phyloP scores from a whole-genome alignment of 177 flowering plant species.

The Vitis hybrid region DNA sequence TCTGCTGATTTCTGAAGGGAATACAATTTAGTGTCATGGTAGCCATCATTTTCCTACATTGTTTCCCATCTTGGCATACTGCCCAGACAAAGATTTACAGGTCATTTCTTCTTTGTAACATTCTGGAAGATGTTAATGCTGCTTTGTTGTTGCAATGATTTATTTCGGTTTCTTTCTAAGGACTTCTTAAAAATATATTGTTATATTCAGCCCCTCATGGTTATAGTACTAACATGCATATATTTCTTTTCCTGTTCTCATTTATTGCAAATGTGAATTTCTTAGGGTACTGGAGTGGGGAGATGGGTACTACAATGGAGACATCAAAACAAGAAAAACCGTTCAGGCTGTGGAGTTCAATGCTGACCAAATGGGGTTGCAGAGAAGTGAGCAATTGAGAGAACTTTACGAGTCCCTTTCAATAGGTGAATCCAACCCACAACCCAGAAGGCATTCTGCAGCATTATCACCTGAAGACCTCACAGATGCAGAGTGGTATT shows the following conservation, averaged over 20 bases:
- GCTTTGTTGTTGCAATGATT: neutral
- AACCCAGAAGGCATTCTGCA: constrained; percentile 68
- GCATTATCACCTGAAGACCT: constrained; percentile 97
- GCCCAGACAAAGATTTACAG: neutral
- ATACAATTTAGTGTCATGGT: neutral
- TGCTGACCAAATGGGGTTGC: constrained; percentile 59
- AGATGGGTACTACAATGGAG: constrained; percentile 93
- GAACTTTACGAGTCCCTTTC: constrained; percentile 75
- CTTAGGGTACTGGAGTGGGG: constrained; percentile 81
- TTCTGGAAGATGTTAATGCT: neutral
- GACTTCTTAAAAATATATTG: neutral
- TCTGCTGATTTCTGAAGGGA: too few species aligned
- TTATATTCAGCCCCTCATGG: neutral
- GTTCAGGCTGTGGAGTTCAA: constrained; percentile 56
- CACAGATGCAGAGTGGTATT: constrained; percentile 87
- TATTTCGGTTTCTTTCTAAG: too few species aligned
- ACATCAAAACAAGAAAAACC: constrained; percentile 89
- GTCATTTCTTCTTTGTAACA: neutral
- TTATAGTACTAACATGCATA: neutral
- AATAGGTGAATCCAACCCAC: constrained; percentile 54
- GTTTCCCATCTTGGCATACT: too few species aligned
- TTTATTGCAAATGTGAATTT: neutral
- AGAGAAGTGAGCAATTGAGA: constrained; percentile 82
- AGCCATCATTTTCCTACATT: neutral
- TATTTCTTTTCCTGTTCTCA: neutral